Conservation (phyloP, 2,329 filamentous ascomycete genomes). For the Colletotrichum lentis region DNA sequence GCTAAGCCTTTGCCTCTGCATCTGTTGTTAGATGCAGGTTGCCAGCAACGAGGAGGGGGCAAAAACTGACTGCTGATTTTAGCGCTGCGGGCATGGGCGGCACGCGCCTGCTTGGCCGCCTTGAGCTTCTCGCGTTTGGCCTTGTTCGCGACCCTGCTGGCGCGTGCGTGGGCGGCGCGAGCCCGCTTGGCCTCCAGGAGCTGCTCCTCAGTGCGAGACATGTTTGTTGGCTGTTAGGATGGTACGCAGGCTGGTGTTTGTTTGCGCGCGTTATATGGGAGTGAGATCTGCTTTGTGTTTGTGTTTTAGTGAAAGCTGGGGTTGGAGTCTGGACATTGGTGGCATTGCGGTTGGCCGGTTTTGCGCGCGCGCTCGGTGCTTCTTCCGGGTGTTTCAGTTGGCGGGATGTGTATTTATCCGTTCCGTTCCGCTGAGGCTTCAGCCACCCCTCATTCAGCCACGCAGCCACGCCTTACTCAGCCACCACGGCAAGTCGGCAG, state of each 20-base stretch:
- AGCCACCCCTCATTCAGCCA: too few relatives aligned
- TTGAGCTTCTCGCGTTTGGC: constrained; percentile 15
- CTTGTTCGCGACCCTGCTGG: constrained; percentile 5
- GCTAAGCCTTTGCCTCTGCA: neutral
- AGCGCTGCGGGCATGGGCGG: constrained; percentile 2
- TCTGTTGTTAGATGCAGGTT: neutral
- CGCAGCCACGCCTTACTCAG: too few relatives aligned
- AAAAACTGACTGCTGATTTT: neutral
- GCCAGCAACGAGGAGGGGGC: too few relatives aligned
- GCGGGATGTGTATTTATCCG: too few relatives aligned
- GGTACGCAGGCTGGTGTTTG: accelerated
- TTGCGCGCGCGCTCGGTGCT: too few relatives aligned
- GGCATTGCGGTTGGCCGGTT: too few relatives aligned
- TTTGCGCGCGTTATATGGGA: neutral
- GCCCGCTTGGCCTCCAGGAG: constrained; percentile 10
- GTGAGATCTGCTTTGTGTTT: neutral
- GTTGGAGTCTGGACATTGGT: too few relatives aligned
- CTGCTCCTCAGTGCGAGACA: neutral
- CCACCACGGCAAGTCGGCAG: too few relatives aligned
- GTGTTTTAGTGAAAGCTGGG: neutral
- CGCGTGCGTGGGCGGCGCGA: constrained; percentile 18
- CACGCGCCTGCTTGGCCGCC: constrained; percentile 1
- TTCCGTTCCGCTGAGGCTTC: too few relatives aligned
- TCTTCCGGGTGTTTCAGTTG: too few relatives aligned
- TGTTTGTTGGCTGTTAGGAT: neutral